Evolutionary conservation across 768 basidiomycete species (phyloP), one percentile per base, ranked within the genome.

Genomic region (Pilatotrama ljubarskyi): DNA sequence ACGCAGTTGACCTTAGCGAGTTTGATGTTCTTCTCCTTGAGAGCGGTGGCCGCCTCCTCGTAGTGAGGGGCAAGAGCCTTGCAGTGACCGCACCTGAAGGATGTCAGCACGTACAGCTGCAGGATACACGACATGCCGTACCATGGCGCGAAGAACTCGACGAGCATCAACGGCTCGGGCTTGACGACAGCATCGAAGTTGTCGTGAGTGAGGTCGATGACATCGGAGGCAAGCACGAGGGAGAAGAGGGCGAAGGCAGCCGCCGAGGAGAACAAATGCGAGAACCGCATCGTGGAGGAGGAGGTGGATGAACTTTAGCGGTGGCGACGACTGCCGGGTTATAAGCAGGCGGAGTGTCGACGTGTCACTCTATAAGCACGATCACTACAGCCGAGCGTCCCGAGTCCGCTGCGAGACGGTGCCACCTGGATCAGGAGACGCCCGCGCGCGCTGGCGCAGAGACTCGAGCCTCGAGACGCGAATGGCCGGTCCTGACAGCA

Each of bases 1-100:
- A 97, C 96, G 74, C 96, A 98, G 80, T 98, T 94, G 51, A 98
- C 95, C 72, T 98, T 96, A 65, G 95, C 95, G 53, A 99, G 76
- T 73, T 90, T 90, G 77, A 99, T 93, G 74, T 81, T 81, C 73
- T 87, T 91, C 64, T 88, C 89, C 78, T 96, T 97, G 74, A 99
- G 86, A 36, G 85, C 78, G 11, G 95, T 96, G 1, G 97, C 95
- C 3, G 97, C 96, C 73, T 91, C 87, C 72, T 95, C 93, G 66
- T 95, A 96, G 64, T 96, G 88, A 53, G 95, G 95, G 20, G 93
- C 94, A 53, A 97, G 82, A 35, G 93, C 91, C 70, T 96, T 96
- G 82, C 95, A 97, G 78, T 97, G 95, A 46, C 94, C 93, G 72
- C 93, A 95, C 91, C 90, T 91, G 53, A 10, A 25, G 61, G 35